A percentile compares a stretch with the other conserved stretches of the same genome.
These are phyloP conservation scores for Aureobasidium sp. DNA, from an alignment of 2,329 filamentous ascomycete genomes.

Conservation along the genomic window DNA sequence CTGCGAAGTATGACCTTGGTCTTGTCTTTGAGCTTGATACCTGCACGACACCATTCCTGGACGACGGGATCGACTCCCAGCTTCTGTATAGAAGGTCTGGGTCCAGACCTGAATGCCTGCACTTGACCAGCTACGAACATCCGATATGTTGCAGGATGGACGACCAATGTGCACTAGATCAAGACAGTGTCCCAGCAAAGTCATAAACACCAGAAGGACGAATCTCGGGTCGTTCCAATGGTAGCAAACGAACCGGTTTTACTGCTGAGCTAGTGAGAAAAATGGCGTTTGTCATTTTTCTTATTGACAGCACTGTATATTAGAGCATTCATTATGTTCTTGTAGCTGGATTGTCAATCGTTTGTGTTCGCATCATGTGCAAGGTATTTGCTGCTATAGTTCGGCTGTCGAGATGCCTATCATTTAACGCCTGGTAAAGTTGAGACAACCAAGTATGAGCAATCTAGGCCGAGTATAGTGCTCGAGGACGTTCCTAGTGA, in stretches of 20 bases:
- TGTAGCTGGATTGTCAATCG: neutral
- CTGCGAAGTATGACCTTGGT: neutral
- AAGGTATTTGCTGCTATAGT: neutral
- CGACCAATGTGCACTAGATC: neutral
- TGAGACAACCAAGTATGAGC: neutral
- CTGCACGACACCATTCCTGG: neutral
- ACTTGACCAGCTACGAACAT: neutral
- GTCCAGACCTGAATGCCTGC: neutral
- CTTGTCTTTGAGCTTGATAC: neutral
- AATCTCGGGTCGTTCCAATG: neutral
- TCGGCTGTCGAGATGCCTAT: neutral
- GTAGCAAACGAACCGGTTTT: neutral
- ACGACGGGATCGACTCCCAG: neutral
- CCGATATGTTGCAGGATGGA: neutral
- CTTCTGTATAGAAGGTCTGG: neutral
- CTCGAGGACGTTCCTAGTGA: neutral
- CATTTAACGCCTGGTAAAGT: neutral
- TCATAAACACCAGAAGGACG: neutral
- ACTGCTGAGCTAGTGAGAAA: neutral
- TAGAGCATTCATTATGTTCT: neutral
- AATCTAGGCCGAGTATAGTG: neutral
- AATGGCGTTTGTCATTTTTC: neutral
- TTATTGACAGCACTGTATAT: neutral
- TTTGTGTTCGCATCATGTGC: neutral
- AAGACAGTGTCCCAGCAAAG: neutral